Evolutionary conservation across 1,139 yeast genomes (phyloP), one percentile per base, ranked within the genome.

Genomic region (Blastobotrys niveus): DNA sequence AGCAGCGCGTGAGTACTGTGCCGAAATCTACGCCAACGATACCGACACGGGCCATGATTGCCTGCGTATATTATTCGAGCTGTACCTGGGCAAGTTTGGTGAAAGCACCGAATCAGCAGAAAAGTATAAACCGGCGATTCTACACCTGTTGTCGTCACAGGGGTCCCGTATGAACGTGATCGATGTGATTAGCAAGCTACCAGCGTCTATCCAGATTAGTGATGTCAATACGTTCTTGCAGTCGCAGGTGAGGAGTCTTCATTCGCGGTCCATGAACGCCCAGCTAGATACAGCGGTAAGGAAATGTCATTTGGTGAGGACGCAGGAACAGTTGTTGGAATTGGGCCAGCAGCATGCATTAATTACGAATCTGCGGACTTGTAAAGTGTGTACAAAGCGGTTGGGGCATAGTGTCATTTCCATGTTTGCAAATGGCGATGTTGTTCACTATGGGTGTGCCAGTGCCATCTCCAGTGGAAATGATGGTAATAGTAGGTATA

Each of bases 391-490:
- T 62, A 68, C 70, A 21, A 77, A 77, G 51, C 62, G 73, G 19
- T 67, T 85, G 32, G 88, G 88, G 2, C 73, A 74, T 49, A 74
- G 84, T 37, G 81, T 84, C 1, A 65, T 82, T 33, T 71, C 80
- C 24, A 74, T 74, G 12, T 70, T 72, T 30, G 74, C 75, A 1
- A 67, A 71, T 43, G 73, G 73, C n/a, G 64, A 66, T 9, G 71
- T 81, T 3, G 77, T 81, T 2, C 95, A 86, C 59, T 86, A 80
- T 58, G 87, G 86, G 1, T 85, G 95, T 52, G 61, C 66, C 14
- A 55, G n/a, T n/a, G n/a, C n/a, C n/a, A n/a, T n/a, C n/a, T n/a
- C n/a, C n/a, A n/a, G n/a, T n/a, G n/a, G n/a, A n/a, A n/a, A n/a
- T n/a, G n/a, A n/a, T n/a, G n/a, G n/a, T n/a, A n/a, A n/a, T n/a